Evolutionary conservation across 225 moss, liverwort and hornwort genomes (phyloP).

Genomic region (Anthoceros angustus): DNA sequence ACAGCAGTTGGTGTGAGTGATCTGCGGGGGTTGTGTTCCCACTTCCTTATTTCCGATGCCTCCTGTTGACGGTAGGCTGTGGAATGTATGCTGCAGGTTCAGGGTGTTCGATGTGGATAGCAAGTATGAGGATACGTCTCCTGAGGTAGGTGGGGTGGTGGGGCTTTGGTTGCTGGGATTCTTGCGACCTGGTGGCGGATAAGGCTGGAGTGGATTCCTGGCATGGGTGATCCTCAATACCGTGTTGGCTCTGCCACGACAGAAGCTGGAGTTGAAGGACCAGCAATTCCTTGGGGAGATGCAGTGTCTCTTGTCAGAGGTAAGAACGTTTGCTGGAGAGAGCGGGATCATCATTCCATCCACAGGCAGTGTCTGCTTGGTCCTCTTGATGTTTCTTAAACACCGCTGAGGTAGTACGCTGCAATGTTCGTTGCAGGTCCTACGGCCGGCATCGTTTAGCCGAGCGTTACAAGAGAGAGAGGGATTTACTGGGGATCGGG

Average conservation of each 20-base stretch:
- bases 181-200: not conserved
- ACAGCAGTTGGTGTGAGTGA: conserved; percentile 32
- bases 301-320: conserved; percentile 33
- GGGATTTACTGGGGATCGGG: conserved; percentile 22
- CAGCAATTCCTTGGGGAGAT: conserved; percentile 39
- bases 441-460: conserved; percentile 9
- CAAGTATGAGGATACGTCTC: conserved; percentile 21
- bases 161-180: not conserved
- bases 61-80: no score
- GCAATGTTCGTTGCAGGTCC: not conserved
- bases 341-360: not conserved
- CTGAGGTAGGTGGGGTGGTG: conserved; percentile 14
- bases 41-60: no score
- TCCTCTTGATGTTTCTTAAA: not conserved
- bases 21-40: not conserved
- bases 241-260: not conserved
- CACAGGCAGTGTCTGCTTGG: not conserved
- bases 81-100: conserved; percentile 12
- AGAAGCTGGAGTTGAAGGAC: conserved; percentile 33
- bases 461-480: conserved; percentile 20
- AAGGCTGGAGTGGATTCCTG: not conserved
- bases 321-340: not conserved
- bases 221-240: not conserved
- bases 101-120: conserved; percentile 38
- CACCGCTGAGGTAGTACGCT: not conserved